These are phyloP conservation scores for Gyrodon lividus DNA, from an alignment of 768 basidiomycete genomes.

Conservation along the genomic window DNA sequence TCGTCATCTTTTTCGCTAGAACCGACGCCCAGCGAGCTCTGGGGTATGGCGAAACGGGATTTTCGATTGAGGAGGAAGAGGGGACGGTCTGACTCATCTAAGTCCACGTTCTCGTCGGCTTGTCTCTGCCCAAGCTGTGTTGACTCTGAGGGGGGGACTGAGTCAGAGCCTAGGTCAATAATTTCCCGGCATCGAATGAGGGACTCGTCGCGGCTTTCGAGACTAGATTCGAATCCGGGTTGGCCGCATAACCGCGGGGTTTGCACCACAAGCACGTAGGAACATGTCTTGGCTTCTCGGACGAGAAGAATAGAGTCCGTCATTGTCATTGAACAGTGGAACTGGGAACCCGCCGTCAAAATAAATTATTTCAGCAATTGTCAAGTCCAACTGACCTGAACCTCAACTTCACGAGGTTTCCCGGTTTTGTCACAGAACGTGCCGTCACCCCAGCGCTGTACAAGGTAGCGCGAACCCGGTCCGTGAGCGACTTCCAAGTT, in stretches of 20 bases:
- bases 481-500: constrained; percentile 77
- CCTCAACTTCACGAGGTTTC: constrained; percentile 84
- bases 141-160: constrained; percentile 23
- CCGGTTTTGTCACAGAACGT: constrained; percentile 93
- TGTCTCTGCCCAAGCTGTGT: constrained; percentile 32
- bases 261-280: constrained; percentile 91
- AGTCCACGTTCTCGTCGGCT: constrained; percentile 28
- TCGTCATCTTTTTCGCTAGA: constrained; percentile 14
- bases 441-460: constrained; percentile 89
- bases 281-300: constrained; percentile 91
- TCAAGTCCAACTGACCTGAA: constrained; percentile 64
- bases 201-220: constrained; percentile 63
- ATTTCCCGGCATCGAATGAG: constrained; percentile 80
- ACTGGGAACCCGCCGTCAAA: constrained; percentile 44
- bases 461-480: constrained; percentile 85
- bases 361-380: constrained; percentile 4
- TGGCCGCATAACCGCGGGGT: constrained; percentile 93
- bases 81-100: constrained; percentile 57
- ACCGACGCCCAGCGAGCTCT: constrained; percentile 18
- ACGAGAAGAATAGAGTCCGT: constrained; percentile 88
- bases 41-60: constrained; percentile 46
- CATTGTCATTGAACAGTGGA: constrained; percentile 95
- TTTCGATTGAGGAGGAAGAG: constrained; percentile 47
- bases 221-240: constrained; percentile 84
- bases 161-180: constrained; percentile 33